Evolutionary conservation across 495 filamentous ascomycete genomes (phyloP), one percentile per base, ranked within the genome.

Genomic region (Daldinia concentrica): DNA sequence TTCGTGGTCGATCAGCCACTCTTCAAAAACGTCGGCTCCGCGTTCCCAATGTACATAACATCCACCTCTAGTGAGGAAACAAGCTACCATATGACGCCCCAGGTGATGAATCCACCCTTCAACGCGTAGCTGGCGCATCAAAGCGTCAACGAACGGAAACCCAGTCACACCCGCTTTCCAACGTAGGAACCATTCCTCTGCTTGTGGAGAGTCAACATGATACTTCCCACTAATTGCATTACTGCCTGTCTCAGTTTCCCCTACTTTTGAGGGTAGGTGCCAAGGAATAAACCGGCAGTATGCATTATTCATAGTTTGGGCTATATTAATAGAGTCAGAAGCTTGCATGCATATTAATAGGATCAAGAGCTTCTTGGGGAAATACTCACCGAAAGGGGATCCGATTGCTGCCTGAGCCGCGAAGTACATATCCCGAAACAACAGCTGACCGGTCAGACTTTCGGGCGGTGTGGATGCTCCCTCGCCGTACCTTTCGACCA

Each of bases 341-440:
- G 26, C 9, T 12, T 27, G 4, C 3, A 19, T 29, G n/a, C 1
- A 14, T 41, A 54, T 22, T 17, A 12, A 7, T 11, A 3, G 9
- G 19, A 8, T 22, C 19, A 48, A 19, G 8, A 48, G 9, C 19
- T 0, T 3, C 17, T 19, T 19, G 19, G 17, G 4, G 24, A 11
- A 8, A 48, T 22, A 24, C 70, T 65, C 76, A 69, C 70, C 80
- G 68, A 88, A 92, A 0, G 79, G 61, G 54, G 83, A 80, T 3
- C 90, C 90, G 2, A 92, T 78, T 0, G 83, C 81, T 2, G 90
- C 87, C 74, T 93, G 90, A 0, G 90, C 90, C 34, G 81, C 90
- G 64, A 93, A 91, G 78, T 91, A 93, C 90, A 92, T 93, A 63
- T 93, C 90, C 0, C 90, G 82, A 74, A 93, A 93, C 0, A 91